A percentile compares a stretch with the other conserved stretches of the same genome.
Conservation (phyloP, 176 grass and related monocot species). For the Cymbopogon citratus region DNA sequence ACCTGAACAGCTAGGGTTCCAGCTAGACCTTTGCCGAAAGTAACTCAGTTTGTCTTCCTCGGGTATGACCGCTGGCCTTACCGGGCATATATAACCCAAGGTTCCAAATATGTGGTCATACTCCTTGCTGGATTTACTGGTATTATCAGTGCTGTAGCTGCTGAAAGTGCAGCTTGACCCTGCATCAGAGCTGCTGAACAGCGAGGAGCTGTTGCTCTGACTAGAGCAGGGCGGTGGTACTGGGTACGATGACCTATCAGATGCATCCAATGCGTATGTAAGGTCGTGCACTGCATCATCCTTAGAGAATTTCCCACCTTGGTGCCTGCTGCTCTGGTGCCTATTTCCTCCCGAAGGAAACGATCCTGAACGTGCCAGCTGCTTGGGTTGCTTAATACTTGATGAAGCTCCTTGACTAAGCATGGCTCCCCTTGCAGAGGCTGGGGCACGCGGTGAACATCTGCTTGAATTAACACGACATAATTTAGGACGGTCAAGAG, state of each 20-base stretch:
- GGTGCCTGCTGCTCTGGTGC: slow-evolving; percentile 35
- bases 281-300: slow-evolving; percentile 4
- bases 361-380: slow-evolving; percentile 2
- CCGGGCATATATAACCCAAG: slow-evolving; percentile 28
- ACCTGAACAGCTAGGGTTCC: slow-evolving; percentile 40
- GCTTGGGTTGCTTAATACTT: slow-evolving; percentile 16
- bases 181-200: slow-evolving; percentile 64
- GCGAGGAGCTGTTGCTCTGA: slow-evolving; percentile 50
- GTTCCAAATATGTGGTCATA: slow-evolving; percentile 40
- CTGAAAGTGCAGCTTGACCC: slow-evolving; percentile 46
- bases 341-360: neutral
- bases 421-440: slow-evolving; percentile 43
- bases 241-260: neutral
- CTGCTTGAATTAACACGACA: slow-evolving; percentile 37
- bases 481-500: slow-evolving; percentile 11
- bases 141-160: slow-evolving; percentile 52
- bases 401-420: slow-evolving; percentile 15
- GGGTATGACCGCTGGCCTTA: neutral
- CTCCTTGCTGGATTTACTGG: slow-evolving; percentile 49
- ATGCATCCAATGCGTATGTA: slow-evolving; percentile 2
- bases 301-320: slow-evolving; percentile 5
- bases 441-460: slow-evolving; percentile 75
- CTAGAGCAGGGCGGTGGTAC: slow-evolving; percentile 20
- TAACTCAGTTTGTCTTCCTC: slow-evolving; percentile 31
- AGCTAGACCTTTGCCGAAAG: slow-evolving; percentile 25